phyloP scores from a whole-genome alignment of 768 basidiomycete genomes.

The Suillus tomentosus region DNA sequence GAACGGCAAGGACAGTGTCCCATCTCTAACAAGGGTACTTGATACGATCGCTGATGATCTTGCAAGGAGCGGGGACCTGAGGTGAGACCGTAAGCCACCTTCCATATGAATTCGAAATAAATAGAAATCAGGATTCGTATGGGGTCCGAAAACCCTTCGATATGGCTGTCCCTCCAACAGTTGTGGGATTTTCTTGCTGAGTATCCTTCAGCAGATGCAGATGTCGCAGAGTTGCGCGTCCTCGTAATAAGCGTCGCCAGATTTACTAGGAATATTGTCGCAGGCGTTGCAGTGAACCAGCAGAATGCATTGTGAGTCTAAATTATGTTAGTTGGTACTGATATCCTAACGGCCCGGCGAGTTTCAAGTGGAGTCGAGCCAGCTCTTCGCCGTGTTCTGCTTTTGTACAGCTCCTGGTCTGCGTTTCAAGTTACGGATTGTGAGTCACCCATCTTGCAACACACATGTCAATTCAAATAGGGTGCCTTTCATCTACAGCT shows the following conservation, averaged over 20 bases:
- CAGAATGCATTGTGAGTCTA: slow-evolving; percentile 65
- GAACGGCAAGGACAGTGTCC: slow-evolving; percentile 22
- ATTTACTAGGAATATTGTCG: slow-evolving; percentile 84
- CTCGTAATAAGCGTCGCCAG: slow-evolving; percentile 61
- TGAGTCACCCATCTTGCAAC: slow-evolving; percentile 33
- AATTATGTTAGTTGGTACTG: background rate
- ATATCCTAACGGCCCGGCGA: slow-evolving; percentile 11
- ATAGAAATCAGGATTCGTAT: slow-evolving; percentile 32
- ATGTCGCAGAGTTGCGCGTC: slow-evolving; percentile 35
- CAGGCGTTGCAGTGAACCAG: slow-evolving; percentile 76
- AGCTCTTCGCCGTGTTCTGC: slow-evolving; percentile 64
- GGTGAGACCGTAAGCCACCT: slow-evolving; percentile 22
- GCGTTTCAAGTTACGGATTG: slow-evolving; percentile 63
- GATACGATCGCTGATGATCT: slow-evolving; percentile 55
- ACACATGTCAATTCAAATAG: background rate
- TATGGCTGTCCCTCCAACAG: slow-evolving; percentile 58
- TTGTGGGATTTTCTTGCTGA: slow-evolving; percentile 49
- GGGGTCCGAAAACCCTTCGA: slow-evolving; percentile 40
- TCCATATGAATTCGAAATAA: slow-evolving; percentile 1
- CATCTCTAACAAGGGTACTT: slow-evolving; percentile 38
- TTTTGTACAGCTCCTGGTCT: slow-evolving; percentile 77
- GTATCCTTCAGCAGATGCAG: slow-evolving; percentile 38
- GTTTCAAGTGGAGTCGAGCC: slow-evolving; percentile 68
- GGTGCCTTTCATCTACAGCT: slow-evolving; percentile 42
- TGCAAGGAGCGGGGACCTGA: slow-evolving; percentile 43